Percentiles rank a stretch among this genome's conserved stretches.
Conservation (phyloP, 2,329 filamentous ascomycete genomes). For the Paecilomyces dactylethromorphus region DNA sequence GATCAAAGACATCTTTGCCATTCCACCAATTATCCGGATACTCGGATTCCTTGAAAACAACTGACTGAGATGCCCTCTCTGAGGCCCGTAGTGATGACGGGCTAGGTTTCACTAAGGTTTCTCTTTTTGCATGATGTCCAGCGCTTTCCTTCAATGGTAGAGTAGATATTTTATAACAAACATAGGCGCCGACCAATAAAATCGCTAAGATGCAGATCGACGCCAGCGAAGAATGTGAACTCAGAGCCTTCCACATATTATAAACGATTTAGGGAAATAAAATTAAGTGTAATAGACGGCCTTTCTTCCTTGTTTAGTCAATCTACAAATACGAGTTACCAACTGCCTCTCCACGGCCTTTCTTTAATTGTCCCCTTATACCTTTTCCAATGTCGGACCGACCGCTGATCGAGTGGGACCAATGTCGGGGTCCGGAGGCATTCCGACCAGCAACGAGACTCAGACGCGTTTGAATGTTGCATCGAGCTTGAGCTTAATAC, state of each 20-base stretch:
- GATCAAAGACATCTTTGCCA: constrained; percentile 37
- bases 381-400: not conserved
- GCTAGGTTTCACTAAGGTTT: not conserved
- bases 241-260: not conserved
- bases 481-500: not conserved
- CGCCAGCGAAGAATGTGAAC: not conserved
- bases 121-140: not conserved
- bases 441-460: not conserved
- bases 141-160: not conserved
- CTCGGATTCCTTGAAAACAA: constrained; percentile 34
- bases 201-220: not conserved
- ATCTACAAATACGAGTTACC: not conserved
- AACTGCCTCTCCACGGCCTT: not conserved
- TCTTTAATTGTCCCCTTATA: not conserved
- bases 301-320: not conserved
- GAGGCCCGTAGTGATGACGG: not conserved
- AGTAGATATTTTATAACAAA: not conserved
- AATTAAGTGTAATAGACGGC: not conserved
- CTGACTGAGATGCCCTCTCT: not conserved
- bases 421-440: not conserved
- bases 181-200: not conserved
- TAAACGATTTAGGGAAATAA: not conserved
- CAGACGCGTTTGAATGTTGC: not conserved
- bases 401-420: not conserved
- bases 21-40: constrained; percentile 34